A percentile compares a stretch with the other conserved stretches of the same genome.
These are phyloP conservation scores for Arabis alpina DNA, from an alignment of 345 rosid genomes.

Conservation along the genomic window DNA sequence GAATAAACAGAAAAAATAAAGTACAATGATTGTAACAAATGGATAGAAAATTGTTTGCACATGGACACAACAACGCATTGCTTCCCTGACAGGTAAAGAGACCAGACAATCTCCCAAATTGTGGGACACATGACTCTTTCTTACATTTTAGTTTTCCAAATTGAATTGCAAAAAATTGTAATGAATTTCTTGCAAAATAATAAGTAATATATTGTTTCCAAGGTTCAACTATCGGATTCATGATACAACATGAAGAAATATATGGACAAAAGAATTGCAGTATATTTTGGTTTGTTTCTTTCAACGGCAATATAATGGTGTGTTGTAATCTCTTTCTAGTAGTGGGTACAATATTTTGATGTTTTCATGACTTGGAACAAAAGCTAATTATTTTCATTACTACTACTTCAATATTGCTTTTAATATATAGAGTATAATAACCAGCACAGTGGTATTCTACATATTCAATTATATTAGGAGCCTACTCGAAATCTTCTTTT, in stretches of 20 bases:
- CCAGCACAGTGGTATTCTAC: background rate
- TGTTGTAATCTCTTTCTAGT: background rate
- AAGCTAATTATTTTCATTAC: background rate
- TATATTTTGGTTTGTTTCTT: background rate
- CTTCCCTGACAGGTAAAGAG: slow-evolving; percentile 36
- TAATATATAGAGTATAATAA: background rate
- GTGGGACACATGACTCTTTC: slow-evolving; percentile 39
- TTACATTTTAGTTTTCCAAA: slow-evolving; percentile 20
- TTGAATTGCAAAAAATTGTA: slow-evolving; percentile 4
- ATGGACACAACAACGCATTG: slow-evolving; percentile 41
- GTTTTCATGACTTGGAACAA: background rate
- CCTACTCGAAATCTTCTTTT: background rate
- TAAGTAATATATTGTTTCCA: background rate
- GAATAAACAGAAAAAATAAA: slow-evolving; percentile 16
- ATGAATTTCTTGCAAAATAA: slow-evolving; percentile 13
- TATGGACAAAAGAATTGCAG: background rate
- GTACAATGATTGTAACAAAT: slow-evolving; percentile 34
- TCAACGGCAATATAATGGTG: too few species aligned
- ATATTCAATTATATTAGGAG: background rate
- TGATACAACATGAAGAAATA: background rate
- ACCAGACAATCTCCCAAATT: slow-evolving; percentile 43
- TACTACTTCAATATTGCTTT: background rate
- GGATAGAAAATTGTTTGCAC: slow-evolving; percentile 33
- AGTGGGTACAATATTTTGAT: background rate
- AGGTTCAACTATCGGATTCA: slow-evolving; percentile 12